Evolutionary conservation across 768 basidiomycete species (phyloP).

Genomic region (Leccinum barrowsii): DNA sequence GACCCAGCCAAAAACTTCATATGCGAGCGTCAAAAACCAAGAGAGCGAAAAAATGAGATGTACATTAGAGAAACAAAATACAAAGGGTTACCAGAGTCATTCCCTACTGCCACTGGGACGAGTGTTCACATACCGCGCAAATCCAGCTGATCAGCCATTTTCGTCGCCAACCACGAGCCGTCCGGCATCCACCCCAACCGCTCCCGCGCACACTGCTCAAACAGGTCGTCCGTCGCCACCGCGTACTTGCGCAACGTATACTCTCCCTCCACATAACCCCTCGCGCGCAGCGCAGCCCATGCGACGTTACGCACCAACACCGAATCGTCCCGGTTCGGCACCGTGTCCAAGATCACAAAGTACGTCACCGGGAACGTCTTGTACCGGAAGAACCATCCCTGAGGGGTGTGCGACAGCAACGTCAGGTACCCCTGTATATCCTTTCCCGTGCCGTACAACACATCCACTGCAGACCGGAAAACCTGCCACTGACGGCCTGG

Average conservation of each 20-base stretch:
- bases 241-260: constrained; percentile 15
- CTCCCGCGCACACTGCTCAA: constrained; percentile 14
- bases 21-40: neutral
- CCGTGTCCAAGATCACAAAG: constrained; percentile 25
- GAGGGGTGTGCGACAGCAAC: neutral
- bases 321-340: neutral
- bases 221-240: constrained; percentile 15
- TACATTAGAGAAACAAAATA: too few species aligned
- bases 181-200: constrained; percentile 19
- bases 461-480: constrained; percentile 12
- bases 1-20: neutral
- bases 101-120: too few species aligned
- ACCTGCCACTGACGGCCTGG: constrained; percentile 13
- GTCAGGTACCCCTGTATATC: constrained; percentile 11
- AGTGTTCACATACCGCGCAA: neutral
- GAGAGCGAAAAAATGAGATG: neutral
- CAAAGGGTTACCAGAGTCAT: neutral
- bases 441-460: constrained; percentile 16
- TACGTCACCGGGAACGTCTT: constrained; percentile 33
- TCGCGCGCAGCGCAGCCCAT: constrained; percentile 27
- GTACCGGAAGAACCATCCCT: constrained; percentile 27
- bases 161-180: neutral
- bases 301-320: constrained; percentile 4
- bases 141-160: constrained; percentile 8
- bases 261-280: constrained; percentile 23